A percentile compares a stretch with the other conserved stretches of the same genome.
These are phyloP conservation scores for Alternaria infectoria DNA, from an alignment of 2,329 filamentous ascomycete genomes.

Conservation along the genomic window DNA sequence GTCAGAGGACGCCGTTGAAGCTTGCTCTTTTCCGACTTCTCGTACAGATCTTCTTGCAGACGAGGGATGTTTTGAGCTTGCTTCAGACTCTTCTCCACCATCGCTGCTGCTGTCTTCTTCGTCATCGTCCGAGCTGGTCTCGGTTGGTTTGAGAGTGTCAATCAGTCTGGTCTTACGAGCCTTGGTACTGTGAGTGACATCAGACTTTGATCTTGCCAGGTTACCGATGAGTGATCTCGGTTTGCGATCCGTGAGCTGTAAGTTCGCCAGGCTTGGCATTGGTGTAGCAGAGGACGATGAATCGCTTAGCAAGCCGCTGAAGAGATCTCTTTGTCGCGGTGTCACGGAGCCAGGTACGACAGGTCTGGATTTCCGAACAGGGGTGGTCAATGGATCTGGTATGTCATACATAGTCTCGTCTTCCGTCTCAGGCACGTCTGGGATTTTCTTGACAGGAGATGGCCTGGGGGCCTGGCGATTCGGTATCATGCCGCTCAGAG, in stretches of 20 bases:
- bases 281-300: slow-evolving; percentile 33
- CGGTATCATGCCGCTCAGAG: slow-evolving; percentile 42
- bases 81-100: slow-evolving; percentile 19
- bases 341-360: slow-evolving; percentile 40
- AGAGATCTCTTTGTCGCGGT: slow-evolving; percentile 45
- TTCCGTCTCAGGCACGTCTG: slow-evolving; percentile 24
- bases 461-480: slow-evolving; percentile 21
- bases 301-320: slow-evolving; percentile 42
- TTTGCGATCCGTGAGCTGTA: slow-evolving; percentile 39
- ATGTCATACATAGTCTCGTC: slow-evolving; percentile 49
- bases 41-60: not conserved
- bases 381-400: slow-evolving; percentile 29
- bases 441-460: slow-evolving; percentile 16
- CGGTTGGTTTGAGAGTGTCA: slow-evolving; percentile 37
- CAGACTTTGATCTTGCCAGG: slow-evolving; percentile 41
- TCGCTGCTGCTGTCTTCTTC: slow-evolving; percentile 36
- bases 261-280: slow-evolving; percentile 39
- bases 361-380: slow-evolving; percentile 15
- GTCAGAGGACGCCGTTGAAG: slow-evolving; percentile 2
- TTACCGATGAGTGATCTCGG: slow-evolving; percentile 26
- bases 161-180: slow-evolving; percentile 39
- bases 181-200: slow-evolving; percentile 33
- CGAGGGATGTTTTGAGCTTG: not conserved
- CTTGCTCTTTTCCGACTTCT: not conserved
- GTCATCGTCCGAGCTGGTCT: slow-evolving; percentile 31